phyloP scores from a whole-genome alignment of 2,329 filamentous ascomycete genomes.

The Ceratocystis smalleyi region DNA sequence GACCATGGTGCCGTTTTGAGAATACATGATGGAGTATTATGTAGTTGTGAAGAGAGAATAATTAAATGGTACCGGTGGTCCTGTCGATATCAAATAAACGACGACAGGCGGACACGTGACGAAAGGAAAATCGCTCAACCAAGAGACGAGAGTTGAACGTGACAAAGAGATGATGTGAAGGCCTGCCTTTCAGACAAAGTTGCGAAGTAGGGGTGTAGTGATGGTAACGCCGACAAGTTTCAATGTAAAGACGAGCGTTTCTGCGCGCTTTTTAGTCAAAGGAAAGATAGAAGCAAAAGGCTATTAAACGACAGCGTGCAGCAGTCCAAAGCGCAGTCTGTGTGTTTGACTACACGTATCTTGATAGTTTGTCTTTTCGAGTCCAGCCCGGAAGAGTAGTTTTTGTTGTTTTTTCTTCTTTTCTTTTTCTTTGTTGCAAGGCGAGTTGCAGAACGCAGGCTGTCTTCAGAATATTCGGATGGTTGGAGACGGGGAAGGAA shows the following conservation, averaged over 20 bases:
- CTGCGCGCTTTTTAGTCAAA: background rate
- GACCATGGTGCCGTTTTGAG: slow-evolving; percentile 73
- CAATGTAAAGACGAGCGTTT: background rate
- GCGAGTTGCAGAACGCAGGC: background rate
- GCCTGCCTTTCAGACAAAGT: slow-evolving; percentile 11
- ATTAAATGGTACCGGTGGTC: slow-evolving; percentile 1
- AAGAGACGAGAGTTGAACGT: background rate
- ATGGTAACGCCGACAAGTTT: background rate
- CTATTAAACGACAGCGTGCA: background rate
- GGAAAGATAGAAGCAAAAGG: background rate
- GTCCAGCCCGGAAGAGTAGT: slow-evolving; percentile 18
- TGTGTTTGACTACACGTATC: background rate
- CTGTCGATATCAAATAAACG: background rate
- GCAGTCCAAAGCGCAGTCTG: background rate
- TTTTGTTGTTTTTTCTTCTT: background rate
- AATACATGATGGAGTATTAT: slow-evolving; percentile 45
- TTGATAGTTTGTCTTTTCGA: slow-evolving; percentile 13
- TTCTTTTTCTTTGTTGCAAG: background rate
- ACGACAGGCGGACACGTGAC: slow-evolving; percentile 3
- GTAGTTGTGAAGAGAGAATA: background rate
- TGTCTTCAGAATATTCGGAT: background rate
- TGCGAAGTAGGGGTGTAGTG: background rate
- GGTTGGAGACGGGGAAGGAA: background rate
- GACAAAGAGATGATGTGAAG: background rate
- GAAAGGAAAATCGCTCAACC: slow-evolving; percentile 11